phyloP scores from a whole-genome alignment of 371 early-diverging fungal species.

The Mucor irregularis region DNA sequence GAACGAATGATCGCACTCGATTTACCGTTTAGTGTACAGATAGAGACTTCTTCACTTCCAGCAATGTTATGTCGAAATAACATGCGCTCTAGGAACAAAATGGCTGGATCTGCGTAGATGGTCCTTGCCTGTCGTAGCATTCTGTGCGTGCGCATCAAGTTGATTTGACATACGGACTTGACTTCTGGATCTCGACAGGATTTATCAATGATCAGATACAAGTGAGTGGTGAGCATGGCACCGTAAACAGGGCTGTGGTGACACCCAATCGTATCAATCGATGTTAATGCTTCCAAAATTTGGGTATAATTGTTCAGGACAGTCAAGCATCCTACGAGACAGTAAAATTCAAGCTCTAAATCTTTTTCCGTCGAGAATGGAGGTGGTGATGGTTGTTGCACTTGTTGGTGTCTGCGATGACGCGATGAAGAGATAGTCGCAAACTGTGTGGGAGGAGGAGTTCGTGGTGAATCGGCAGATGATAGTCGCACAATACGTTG shows the following conservation, averaged over 20 bases:
- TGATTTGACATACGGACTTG: constrained; percentile 29
- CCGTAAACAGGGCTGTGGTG: constrained; percentile 44
- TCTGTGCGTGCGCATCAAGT: constrained; percentile 29
- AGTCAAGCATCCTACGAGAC: constrained; percentile 24
- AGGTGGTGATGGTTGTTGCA: not conserved
- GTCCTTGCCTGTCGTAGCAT: constrained; percentile 25
- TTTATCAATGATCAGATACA: constrained; percentile 29
- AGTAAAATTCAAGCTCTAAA: constrained; percentile 22
- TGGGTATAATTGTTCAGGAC: constrained; percentile 34
- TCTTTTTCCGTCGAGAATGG: constrained; percentile 6
- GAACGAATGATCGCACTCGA: constrained; percentile 9
- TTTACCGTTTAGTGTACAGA: constrained; percentile 13
- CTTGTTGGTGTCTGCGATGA: not conserved
- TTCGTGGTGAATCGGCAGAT: not conserved
- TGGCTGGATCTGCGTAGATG: constrained; percentile 25
- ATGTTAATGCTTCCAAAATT: constrained; percentile 31
- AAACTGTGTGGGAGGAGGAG: no score
- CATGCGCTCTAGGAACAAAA: constrained; percentile 34
- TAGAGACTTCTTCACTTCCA: constrained; percentile 6
- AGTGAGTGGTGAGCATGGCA: constrained; percentile 19
- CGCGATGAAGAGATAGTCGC: no score
- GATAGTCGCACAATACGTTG: constrained; percentile 13
- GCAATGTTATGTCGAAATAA: constrained; percentile 12
- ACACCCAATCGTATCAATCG: constrained; percentile 35
- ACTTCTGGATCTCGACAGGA: constrained; percentile 25